Conservation (phyloP, 352 stramenopile genomes). For the Globisporangium ultimum region DNA sequence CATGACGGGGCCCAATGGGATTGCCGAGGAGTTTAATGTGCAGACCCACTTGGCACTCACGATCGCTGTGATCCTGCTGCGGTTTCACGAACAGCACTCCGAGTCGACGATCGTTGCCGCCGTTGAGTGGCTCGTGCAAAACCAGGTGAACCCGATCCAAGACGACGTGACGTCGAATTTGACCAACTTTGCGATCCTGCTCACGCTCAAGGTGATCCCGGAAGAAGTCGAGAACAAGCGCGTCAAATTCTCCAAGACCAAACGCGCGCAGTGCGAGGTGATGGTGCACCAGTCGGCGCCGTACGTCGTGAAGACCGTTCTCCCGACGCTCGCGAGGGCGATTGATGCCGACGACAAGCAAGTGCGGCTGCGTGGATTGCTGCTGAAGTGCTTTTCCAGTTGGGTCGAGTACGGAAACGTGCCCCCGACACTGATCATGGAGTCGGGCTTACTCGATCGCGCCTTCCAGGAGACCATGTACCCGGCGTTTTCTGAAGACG, state of each 20-base stretch:
- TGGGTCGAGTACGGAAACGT: conserved; percentile 78
- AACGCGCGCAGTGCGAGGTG: conserved; percentile 55
- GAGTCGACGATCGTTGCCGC: conserved; percentile 49
- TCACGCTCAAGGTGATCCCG: conserved; percentile 72
- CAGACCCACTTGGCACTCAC: conserved; percentile 71
- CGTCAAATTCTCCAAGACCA: conserved; percentile 73
- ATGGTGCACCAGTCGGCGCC: conserved; percentile 65
- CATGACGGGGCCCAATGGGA: conserved; percentile 53
- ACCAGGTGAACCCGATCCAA: conserved; percentile 48
- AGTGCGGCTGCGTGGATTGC: conserved; percentile 33
- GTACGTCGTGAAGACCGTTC: conserved; percentile 53
- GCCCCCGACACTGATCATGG: conserved; percentile 45
- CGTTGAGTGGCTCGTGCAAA: conserved; percentile 75
- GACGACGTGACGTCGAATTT: conserved; percentile 36
- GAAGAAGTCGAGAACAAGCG: conserved; percentile 79
- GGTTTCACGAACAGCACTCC: conserved; percentile 65
- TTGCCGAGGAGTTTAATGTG: conserved; percentile 50
- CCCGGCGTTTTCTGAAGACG: conserved; percentile 34
- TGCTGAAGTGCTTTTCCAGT: conserved; percentile 63
- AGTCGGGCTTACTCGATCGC: conserved; percentile 53
- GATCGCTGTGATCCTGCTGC: conserved; percentile 73
- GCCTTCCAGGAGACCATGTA: conserved; percentile 53
- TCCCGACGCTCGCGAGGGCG: conserved; percentile 49
- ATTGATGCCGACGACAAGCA: conserved; percentile 60
- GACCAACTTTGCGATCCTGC: conserved; percentile 72